Conservation (phyloP, 169 alveolate species). For the Plasmodium chabaudi region DNA sequence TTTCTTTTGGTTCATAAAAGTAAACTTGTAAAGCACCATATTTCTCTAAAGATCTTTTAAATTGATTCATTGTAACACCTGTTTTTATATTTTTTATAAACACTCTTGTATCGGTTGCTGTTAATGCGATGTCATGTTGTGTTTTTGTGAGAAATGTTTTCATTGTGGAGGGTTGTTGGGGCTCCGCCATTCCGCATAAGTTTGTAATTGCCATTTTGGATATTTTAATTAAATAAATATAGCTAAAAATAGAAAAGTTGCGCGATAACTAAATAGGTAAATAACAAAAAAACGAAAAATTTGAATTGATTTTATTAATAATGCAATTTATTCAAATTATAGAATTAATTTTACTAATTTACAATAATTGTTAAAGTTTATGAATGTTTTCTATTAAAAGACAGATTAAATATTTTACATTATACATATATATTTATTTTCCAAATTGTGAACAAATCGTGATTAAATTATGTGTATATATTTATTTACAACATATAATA, state of each 20-base stretch:
- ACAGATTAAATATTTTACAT: constrained; percentile 3
- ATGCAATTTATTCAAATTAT: constrained; percentile 23
- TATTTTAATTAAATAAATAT: background rate
- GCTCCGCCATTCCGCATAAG: constrained; percentile 35
- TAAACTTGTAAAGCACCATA: constrained; percentile 85
- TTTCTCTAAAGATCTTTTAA: constrained; percentile 76
- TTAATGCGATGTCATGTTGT: constrained; percentile 63
- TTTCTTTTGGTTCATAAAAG: constrained; percentile 79
- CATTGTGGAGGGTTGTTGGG: constrained; percentile 31
- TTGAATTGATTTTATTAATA: constrained; percentile 9
- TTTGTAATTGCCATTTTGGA: constrained; percentile 51
- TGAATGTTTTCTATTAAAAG: constrained; percentile 29
- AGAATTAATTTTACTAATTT: constrained; percentile 11
- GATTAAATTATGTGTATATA: constrained; percentile 16
- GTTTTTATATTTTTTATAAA: constrained; percentile 72
- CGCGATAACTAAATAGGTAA: background rate
- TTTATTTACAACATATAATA: constrained; percentile 22
- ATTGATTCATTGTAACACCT: constrained; percentile 73
- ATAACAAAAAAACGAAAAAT: constrained; percentile 18
- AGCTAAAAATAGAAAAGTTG: background rate
- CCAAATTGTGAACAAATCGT: background rate
- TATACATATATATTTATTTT: constrained; percentile 1
- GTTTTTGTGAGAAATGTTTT: constrained; percentile 64
- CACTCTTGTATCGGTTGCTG: constrained; percentile 53
- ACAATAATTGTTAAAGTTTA: constrained; percentile 7